Percentiles rank a stretch among this genome's conserved stretches.
Evolutionary conservation across 2,329 filamentous ascomycete genomes (phyloP).

Genomic region (Exserohilum rostratum): DNA sequence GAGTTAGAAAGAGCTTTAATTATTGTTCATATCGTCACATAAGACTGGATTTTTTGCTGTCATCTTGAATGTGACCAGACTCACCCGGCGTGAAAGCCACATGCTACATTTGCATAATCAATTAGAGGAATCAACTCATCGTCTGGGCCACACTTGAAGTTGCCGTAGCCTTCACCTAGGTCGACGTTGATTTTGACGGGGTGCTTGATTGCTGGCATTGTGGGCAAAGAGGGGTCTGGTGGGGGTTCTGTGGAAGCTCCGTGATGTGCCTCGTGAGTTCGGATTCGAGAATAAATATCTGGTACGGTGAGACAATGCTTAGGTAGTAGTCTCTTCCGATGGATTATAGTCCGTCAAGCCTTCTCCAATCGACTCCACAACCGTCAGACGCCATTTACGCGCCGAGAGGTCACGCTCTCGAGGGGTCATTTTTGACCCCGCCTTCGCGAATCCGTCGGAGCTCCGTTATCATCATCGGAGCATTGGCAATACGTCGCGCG

Average conservation of each 20-base stretch:
- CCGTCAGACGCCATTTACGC: too few species aligned
- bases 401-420: too few species aligned
- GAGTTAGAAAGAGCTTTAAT: conserved; percentile 14
- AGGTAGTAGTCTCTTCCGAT: not conserved
- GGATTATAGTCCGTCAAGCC: too few species aligned
- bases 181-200: conserved; percentile 62
- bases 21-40: not conserved
- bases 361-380: too few species aligned
- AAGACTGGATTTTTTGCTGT: not conserved
- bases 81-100: conserved; percentile 60
- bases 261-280: too few species aligned
- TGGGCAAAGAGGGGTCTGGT: conserved; percentile 7
- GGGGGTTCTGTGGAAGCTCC: too few species aligned
- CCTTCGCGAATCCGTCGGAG: too few species aligned
- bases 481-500: too few species aligned
- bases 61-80: not conserved
- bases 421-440: too few species aligned
- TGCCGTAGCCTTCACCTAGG: conserved; percentile 61
- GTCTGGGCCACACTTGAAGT: conserved; percentile 61
- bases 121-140: conserved; percentile 66
- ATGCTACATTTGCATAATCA: conserved; percentile 68
- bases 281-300: not conserved
- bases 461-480: too few species aligned
- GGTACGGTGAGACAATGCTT: not conserved
- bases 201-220: conserved; percentile 58